Evolutionary conservation across 371 early-diverging fungal species (phyloP), one percentile per base, ranked within the genome.

Genomic region (Dinochytrium kinnereticum): DNA sequence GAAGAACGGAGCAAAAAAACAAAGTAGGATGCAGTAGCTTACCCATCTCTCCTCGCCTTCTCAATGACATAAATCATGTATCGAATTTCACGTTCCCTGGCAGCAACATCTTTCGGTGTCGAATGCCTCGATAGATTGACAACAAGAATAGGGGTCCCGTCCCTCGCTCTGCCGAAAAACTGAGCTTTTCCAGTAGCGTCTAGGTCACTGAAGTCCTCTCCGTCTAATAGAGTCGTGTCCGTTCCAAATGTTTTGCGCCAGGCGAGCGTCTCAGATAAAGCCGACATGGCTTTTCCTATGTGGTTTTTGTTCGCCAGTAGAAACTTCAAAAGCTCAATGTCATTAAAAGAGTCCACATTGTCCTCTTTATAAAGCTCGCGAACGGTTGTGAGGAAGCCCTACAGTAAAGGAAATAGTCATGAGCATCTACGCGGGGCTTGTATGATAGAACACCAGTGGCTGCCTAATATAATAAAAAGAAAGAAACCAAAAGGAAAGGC

Each of bases 351-450:
- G 49, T 76, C 76, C n/a, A 76, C 70, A 36, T 72, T 72, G 61
- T 76, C 73, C 21, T 68, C 40, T 55, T 65, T 72, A 66, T 72
- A 70, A 10, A 72, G 69, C 49, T 72, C 73, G 3, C 72, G 76
- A 1, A 72, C 72, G 15, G 76, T 76, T 2, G 39, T 2, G 28
- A 76, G 53, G 44, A 65, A 76, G 30, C 31, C 40, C 69, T 50
- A 34, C 7, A 37, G 34, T 17, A 7, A 61, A 34, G 3, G 2
- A 34, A 7, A 3, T 61, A 17, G 26, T 13, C 17, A 7, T 21
- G 5, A 53, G 55, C 55, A 5, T 26, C 26, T 53, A n/a, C 26
- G 5, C 24, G 13, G 7, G 55, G 26, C 26, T 24, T 15, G 24
- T 13, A 53, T 21, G 7, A 44, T 44, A 44, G 19, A 44, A 44